Base-by-base conservation (phyloP, 2,329 filamentous ascomycete genomes). In the Pezicula carpinea region DNA sequence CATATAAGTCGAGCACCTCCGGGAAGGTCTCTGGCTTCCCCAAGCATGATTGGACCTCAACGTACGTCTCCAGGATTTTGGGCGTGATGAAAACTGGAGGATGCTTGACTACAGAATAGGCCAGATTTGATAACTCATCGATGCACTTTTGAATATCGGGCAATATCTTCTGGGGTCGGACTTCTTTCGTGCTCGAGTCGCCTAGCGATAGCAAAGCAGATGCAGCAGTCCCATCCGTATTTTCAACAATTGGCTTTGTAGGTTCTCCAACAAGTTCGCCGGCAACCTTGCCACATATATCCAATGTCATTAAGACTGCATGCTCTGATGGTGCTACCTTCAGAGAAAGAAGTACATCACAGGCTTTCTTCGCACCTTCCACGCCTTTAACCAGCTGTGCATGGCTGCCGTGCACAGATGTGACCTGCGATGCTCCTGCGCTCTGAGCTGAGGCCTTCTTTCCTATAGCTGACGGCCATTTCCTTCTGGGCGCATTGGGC, bases 61-160 rank as follows among this genome's bases (percentile, higher is more conserved):
- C 83, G 66, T 96, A 97, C 56, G 79, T 66, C 48, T 78, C 73
- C 33, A 97, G 79, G 29, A 92, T 72, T 23, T 77, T 71, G 7
- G 85, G 80, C 4, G 87, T 87, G 61, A 97, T 87, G 68, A 90
- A 87, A 40, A 96, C 83, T 50, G 85, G 82, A 4, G 85, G 82
- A 57, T 92, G 80, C 40, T 77, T 76, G 49, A 95, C 65, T 46
- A 96, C 77, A 32, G 76, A 71, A 64, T 87, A 86, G n/a, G 85
- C 82, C 6, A 77, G 67, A 43, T 75, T 63, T 18, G 80, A 82
- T 47, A 84, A 72, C 55, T 69, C 70, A 56, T 75, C 68, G 46
- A 75, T 65, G 22, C 59, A 50, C 13, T 33, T 36, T 38, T 57
- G 53, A 13, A 53, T 22, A 17, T 38, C 39, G 15, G 42, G 33